Base-by-base conservation (phyloP, 306 rosid species). In the Vicia faba region DNA sequence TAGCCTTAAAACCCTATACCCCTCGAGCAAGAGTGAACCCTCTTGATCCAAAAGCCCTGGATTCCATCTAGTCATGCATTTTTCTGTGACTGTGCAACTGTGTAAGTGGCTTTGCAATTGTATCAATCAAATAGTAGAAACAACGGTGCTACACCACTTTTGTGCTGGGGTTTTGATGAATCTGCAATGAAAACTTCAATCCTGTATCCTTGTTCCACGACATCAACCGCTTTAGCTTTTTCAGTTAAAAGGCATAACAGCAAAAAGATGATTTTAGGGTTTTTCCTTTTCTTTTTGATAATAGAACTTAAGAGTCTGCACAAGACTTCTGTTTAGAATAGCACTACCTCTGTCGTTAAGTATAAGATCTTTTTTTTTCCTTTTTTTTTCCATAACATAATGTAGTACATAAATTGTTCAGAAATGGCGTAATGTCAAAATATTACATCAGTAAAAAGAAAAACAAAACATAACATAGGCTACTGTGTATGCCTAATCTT, bases 1-100 rank as follows among this genome's bases (percentile, higher is more conserved):
- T 11, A 14, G 38, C 31, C 57, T 58, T 69, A 5, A 31, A 31
- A 31, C 36, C 8, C 36, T 31, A 31, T 0, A 31, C 36, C 8
- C n/a, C n/a, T n/a, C n/a, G n/a, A n/a, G n/a, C n/a, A n/a, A n/a
- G n/a, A n/a, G n/a, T 36, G 49, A 7, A 14, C 12, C 36, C 6
- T 20, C 20, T 70, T 59, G 50, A 48, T 71, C 29, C 50, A 44
- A 4, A 14, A 60, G 49, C 28, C 39, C 60, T 71, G 20, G 51
- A 8, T 59, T 31, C 33, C 1, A 15, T 69, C 66, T 28, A 14
- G 1, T 68, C 16, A 5, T 54, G 28, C 4, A 46, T 38, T 39
- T 13, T 59, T 45, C 66, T 43, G 31, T 7, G 13, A 48, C 20
- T 7, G 55, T 64, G 28, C 33, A 29, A 14, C 41, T 35, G 3